Evolutionary conservation across 176 grass and related monocot genomes (phyloP).

Genomic region (Rhynchospora pubera): DNA sequence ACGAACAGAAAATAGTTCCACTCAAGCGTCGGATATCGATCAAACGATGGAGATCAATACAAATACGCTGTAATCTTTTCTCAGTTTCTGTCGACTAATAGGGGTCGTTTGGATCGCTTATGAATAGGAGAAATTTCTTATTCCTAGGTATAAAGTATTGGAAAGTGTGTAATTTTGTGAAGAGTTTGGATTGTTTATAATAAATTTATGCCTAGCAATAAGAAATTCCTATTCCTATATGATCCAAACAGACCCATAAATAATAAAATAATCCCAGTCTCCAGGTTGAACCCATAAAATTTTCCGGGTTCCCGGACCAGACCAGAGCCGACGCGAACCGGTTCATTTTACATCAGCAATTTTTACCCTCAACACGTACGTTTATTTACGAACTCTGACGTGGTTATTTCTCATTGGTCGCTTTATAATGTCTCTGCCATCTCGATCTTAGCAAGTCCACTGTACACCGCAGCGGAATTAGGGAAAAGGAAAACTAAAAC

Average conservation of each 20-base stretch:
- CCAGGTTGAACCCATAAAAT: neutral
- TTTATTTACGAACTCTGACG: neutral
- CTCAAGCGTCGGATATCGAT: neutral
- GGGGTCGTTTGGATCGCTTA: no score
- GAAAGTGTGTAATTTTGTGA: no score
- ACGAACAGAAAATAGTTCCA: neutral
- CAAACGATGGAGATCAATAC: neutral
- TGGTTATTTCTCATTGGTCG: neutral
- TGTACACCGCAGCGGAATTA: constrained; percentile 8
- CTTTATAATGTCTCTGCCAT: neutral
- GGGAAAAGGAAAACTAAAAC: neutral
- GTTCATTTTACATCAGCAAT: neutral
- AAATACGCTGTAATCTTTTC: no score
- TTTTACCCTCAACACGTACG: neutral
- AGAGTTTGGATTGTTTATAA: no score
- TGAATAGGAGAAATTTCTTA: no score
- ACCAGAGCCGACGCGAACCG: neutral
- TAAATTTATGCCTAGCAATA: no score
- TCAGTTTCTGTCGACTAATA: no score
- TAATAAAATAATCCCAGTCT: no score
- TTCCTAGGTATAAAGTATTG: no score
- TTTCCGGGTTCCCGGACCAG: neutral
- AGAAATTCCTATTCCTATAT: no score
- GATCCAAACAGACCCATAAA: no score
- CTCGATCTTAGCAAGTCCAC: no score